Evolutionary conservation across 805 yeast genomes (phyloP).

Genomic region (Lachancea lanzarotensis): DNA sequence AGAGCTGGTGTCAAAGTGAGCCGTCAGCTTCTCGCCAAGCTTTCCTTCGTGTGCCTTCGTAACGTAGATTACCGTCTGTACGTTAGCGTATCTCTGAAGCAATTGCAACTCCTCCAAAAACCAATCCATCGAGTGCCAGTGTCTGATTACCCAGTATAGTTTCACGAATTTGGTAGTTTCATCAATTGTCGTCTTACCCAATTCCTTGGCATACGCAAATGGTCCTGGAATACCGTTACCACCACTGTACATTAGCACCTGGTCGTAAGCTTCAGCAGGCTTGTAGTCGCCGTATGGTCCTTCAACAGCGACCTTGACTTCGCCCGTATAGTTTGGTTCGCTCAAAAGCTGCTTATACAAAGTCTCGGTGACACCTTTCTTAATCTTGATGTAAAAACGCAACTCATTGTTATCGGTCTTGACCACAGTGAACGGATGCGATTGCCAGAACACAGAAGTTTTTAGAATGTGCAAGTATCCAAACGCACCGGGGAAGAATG

Average conservation of each 20-base stretch:
- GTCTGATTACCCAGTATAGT: constrained; percentile 15
- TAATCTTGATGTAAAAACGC: constrained; percentile 40
- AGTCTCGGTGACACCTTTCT: constrained; percentile 45
- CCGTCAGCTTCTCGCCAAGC: constrained; percentile 9
- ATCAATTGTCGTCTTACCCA: constrained; percentile 5
- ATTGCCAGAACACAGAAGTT: constrained; percentile 45
- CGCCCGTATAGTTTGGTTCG: constrained; percentile 27
- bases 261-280: constrained; percentile 35
- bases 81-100: constrained; percentile 14
- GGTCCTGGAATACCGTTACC: constrained; percentile 46
- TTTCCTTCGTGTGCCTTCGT: constrained; percentile 40
- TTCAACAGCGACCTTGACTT: constrained; percentile 40
- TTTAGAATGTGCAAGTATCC: constrained; percentile 48
- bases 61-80: constrained; percentile 40
- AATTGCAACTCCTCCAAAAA: constrained; percentile 13
- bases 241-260: constrained; percentile 40
- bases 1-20: constrained; percentile 1
- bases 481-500: constrained; percentile 41
- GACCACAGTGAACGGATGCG: constrained; percentile 60
- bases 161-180: constrained; percentile 9
- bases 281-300: constrained; percentile 49
- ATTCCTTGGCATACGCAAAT: constrained; percentile 14
- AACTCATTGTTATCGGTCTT: constrained; percentile 33
- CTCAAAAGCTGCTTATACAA: constrained; percentile 29
- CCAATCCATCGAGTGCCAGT: constrained; percentile 16